Evolutionary conservation across 1,284 basidiomycete genomes (phyloP).

Genomic region (Trichosporon sp.): DNA sequence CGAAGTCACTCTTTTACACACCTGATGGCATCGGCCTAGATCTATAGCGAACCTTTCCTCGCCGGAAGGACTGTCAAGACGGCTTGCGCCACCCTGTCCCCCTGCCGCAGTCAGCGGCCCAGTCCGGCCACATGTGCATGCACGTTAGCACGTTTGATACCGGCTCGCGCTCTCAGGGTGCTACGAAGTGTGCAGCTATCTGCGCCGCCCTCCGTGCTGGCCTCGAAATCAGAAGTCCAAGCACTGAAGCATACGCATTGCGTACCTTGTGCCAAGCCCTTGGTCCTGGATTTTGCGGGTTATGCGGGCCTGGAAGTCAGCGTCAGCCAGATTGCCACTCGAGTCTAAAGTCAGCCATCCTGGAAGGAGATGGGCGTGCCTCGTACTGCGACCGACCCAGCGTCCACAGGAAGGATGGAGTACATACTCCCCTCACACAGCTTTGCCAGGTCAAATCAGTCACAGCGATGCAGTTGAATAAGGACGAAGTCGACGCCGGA

Average conservation of each 20-base stretch:
- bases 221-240: background rate
- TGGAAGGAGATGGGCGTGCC: background rate
- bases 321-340: background rate
- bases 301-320: background rate
- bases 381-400: background rate
- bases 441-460: background rate
- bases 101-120: background rate
- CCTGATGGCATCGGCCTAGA: background rate
- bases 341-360: background rate
- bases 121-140: conserved; percentile 3
- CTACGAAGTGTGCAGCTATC: background rate
- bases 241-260: background rate
- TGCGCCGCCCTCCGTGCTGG: background rate
- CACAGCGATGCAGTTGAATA: background rate
- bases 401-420: background rate
- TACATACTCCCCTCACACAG: background rate
- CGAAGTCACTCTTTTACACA: conserved; percentile 6
- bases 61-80: background rate
- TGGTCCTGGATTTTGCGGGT: background rate
- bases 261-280: background rate
- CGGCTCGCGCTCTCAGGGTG: background rate
- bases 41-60: background rate
- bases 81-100: no score
- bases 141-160: background rate
- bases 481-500: background rate